Percentiles rank a stretch among this genome's conserved stretches.
Conservation (phyloP, 345 rosid genomes). For the Excoecaria agallocha region DNA sequence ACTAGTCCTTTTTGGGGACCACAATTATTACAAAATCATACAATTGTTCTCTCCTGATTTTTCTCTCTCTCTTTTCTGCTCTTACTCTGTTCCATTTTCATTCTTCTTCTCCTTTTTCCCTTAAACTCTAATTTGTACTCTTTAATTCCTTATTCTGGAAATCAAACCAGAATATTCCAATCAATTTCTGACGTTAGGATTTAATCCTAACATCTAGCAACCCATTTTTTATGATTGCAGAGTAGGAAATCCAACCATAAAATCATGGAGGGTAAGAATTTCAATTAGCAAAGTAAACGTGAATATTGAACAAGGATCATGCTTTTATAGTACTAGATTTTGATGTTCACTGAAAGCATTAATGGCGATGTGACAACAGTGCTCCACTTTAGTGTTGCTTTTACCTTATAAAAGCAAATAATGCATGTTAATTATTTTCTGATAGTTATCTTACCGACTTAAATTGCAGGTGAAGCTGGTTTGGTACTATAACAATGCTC, state of each 20-base stretch:
- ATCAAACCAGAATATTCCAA: no score
- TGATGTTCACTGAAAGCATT: background rate
- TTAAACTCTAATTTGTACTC: no score
- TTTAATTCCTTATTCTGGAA: no score
- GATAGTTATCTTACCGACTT: background rate
- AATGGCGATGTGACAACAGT: background rate
- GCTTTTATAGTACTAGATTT: background rate
- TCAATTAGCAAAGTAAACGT: background rate
- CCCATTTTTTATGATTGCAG: background rate
- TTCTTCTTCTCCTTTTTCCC: no score
- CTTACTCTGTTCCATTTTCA: no score
- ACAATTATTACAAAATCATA: no score
- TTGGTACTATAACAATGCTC: conserved; percentile 88
- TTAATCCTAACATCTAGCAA: no score
- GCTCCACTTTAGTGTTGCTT: background rate
- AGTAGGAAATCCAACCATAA: background rate
- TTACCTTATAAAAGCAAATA: background rate
- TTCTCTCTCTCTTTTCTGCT: no score
- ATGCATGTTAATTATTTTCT: background rate
- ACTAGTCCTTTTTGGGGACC: no score
- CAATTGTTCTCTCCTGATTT: no score
- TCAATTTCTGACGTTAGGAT: no score
- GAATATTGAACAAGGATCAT: background rate
- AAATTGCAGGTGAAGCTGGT: conserved; percentile 74
- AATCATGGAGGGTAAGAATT: background rate